Percentiles rank a stretch among this genome's conserved stretches.
Evolutionary conservation across 2,329 filamentous ascomycete species (phyloP).

Genomic region (Aspergillus niger): DNA sequence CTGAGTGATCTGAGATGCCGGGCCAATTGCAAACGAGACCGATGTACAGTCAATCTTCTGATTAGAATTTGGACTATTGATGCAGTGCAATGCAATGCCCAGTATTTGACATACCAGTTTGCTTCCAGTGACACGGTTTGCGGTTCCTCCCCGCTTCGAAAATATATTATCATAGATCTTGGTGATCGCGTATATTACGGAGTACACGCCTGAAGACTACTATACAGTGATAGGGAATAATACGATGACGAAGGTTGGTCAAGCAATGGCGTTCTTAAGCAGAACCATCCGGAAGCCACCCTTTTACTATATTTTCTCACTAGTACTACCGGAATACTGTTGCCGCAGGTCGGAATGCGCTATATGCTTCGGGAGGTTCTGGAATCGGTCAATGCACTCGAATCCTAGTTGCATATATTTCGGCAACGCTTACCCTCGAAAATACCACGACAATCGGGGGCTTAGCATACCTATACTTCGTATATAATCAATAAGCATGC

Average conservation of each 20-base stretch:
- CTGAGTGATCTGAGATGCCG: not conserved
- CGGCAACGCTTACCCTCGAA: not conserved
- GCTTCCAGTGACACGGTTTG: not conserved
- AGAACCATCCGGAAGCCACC: no score
- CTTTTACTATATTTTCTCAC: no score
- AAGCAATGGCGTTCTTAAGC: no score
- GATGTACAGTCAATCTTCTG: slow-evolving; percentile 12
- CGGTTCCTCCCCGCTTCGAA: not conserved
- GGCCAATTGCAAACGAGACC: slow-evolving; percentile 6
- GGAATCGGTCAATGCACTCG: not conserved
- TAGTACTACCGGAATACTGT: not conserved
- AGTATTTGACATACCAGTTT: not conserved
- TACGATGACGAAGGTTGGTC: no score
- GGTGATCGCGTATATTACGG: not conserved
- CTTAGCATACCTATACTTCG: not conserved
- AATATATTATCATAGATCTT: not conserved
- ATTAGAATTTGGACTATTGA: slow-evolving; percentile 14
- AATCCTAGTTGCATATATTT: not conserved
- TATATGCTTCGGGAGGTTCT: not conserved
- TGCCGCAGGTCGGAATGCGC: not conserved
- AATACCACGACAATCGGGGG: not conserved
- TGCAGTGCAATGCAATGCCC: slow-evolving; percentile 13
- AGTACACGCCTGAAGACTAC: not conserved
- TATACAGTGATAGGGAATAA: no score
- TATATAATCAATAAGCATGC: not conserved